These are phyloP conservation scores for Primulina huaijiensis DNA, from an alignment of 257 asterid species.

Conservation along the genomic window DNA sequence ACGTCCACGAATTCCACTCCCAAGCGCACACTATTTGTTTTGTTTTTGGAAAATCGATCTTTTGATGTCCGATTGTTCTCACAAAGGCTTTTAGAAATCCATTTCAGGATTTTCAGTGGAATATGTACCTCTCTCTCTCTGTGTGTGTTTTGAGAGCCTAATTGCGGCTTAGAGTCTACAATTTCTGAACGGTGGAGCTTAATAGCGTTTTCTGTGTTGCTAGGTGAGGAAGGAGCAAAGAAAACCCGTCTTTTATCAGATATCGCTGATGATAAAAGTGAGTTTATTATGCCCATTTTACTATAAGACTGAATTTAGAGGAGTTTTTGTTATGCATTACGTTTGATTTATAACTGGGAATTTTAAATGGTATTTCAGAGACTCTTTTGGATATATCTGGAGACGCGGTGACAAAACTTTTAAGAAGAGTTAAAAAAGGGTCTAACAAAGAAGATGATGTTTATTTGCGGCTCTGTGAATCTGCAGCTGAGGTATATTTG, in stretches of 20 bases:
- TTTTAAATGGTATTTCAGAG: constrained; percentile 44
- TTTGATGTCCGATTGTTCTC: constrained; percentile 3
- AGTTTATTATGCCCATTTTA: constrained; percentile 20
- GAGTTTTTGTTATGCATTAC: constrained; percentile 11
- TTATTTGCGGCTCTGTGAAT: constrained; percentile 48
- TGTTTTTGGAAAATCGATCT: constrained; percentile 9
- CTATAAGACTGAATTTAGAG: neutral
- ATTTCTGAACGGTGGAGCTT: neutral
- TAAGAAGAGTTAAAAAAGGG: constrained; percentile 61
- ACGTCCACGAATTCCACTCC: constrained; percentile 18
- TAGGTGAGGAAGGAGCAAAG: constrained; percentile 40
- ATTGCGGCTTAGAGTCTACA: neutral
- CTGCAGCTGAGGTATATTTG: constrained; percentile 36
- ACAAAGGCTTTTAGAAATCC: neutral
- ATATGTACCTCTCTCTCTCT: neutral
- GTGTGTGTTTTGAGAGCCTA: neutral
- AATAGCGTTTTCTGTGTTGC: constrained; percentile 12
- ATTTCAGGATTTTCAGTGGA: neutral
- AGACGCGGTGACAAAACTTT: constrained; percentile 60
- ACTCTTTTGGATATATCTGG: constrained; percentile 64
- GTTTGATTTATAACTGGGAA: constrained; percentile 11
- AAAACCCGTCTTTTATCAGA: constrained; percentile 28
- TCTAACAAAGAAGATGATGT: constrained; percentile 49
- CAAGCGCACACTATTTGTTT: neutral
- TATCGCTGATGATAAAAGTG: constrained; percentile 49